These are phyloP conservation scores for Leishmania major DNA, from an alignment of 208 protist species.

Conservation along the genomic window DNA sequence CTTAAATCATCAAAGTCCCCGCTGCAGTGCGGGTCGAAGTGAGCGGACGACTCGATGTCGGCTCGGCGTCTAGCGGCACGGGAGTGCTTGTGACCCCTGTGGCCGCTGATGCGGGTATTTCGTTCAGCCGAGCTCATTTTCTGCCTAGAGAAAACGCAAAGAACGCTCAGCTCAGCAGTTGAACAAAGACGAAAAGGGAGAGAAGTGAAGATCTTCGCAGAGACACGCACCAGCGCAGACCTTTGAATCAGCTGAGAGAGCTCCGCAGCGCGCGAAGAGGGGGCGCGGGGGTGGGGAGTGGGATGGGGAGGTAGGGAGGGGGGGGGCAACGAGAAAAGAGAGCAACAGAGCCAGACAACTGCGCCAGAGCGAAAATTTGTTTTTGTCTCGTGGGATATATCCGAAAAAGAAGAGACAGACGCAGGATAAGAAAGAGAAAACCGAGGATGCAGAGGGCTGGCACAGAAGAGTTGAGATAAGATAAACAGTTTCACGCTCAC, in stretches of 20 bases:
- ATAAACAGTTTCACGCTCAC: no score
- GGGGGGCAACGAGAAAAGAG: background rate
- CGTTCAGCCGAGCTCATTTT: conserved; percentile 8
- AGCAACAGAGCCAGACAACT: conserved; percentile 11
- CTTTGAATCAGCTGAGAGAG: background rate
- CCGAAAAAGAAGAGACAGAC: background rate
- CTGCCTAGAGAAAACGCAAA: background rate
- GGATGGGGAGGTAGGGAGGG: background rate
- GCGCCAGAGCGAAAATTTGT: background rate
- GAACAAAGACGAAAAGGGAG: background rate
- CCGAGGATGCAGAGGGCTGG: no score
- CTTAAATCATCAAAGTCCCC: background rate
- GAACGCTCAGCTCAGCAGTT: background rate
- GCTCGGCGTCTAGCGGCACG: background rate
- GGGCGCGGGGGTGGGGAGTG: background rate
- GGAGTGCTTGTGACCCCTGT: conserved; percentile 1
- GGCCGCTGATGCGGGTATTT: background rate
- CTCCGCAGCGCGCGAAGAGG: background rate
- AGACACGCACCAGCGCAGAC: background rate
- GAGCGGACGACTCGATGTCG: no score
- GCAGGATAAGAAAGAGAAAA: no score
- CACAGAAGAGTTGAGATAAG: no score
- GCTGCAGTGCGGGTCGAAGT: background rate
- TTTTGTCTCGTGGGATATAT: background rate
- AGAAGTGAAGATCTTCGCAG: background rate